Percentiles rank a stretch among this genome's conserved stretches.
phyloP scores from a whole-genome alignment of 2,329 filamentous ascomycete genomes.

The Thielaviopsis cerberus region DNA sequence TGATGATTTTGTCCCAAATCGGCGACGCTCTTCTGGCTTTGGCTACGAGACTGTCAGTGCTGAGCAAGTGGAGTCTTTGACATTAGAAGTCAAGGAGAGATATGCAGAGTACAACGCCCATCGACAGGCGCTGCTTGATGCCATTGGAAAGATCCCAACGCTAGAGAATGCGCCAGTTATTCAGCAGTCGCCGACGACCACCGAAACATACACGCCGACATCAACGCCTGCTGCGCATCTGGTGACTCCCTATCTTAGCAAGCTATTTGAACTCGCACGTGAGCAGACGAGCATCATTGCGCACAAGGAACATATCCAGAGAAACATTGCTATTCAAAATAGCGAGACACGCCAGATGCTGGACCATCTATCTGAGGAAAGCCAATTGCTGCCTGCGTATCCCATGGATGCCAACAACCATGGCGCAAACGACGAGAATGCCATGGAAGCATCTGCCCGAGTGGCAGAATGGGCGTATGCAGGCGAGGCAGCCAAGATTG shows the following conservation, averaged over 20 bases:
- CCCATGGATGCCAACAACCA: conserved; percentile 27
- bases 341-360: conserved; percentile 32
- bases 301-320: conserved; percentile 39
- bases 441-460: conserved; percentile 18
- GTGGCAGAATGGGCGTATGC: conserved; percentile 42
- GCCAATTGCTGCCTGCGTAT: conserved; percentile 37
- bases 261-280: conserved; percentile 32
- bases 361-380: conserved; percentile 40
- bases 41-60: conserved; percentile 6
- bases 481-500: conserved; percentile 39
- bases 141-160: conserved; percentile 2
- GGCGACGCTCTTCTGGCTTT: neutral
- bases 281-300: conserved; percentile 38
- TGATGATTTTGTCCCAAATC: neutral
- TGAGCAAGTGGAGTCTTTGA: conserved; percentile 13
- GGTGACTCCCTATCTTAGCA: conserved; percentile 37
- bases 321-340: conserved; percentile 29
- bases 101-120: conserved; percentile 34
- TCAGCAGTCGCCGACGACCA: neutral
- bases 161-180: conserved; percentile 7
- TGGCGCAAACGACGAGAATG: conserved; percentile 22
- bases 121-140: conserved; percentile 24
- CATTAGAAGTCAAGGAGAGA: conserved; percentile 28
- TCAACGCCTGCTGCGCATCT: conserved; percentile 22
- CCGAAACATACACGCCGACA: conserved; percentile 10